Evolutionary conservation across 2,329 filamentous ascomycete genomes (phyloP), one percentile per base, ranked within the genome.

Genomic region (Phialophora tarda): DNA sequence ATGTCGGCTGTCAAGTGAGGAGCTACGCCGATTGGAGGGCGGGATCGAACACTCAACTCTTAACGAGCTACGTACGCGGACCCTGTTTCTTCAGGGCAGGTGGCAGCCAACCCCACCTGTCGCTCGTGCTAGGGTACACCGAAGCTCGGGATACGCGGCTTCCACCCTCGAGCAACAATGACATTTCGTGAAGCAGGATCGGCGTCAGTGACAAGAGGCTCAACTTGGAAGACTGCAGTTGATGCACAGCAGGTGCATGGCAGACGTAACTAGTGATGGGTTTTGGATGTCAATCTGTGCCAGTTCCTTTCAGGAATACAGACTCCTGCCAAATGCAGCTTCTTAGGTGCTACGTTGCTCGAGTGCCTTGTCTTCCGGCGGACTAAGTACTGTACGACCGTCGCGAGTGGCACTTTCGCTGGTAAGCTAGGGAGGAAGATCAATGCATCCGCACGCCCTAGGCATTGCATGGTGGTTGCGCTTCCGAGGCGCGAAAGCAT

Each of bases 71-170:
- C 7, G 55, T 23, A 14, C 7, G 55, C 55, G 41, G 23, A 24
- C 28, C 14, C 21, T 30, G 50, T 54, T 34, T 34, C 32, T 34
- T 34, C 32, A 34, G 32, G 32, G 32, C 10, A 34, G 32, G 32
- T 34, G 32, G 17, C 17, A n/a, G 38, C 38, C 38, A 44, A n/a
- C 24, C 41, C 41, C 26, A 51, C 48, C 14, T 24, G 10, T 51
- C 38, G 24, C 57, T 47, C 21, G 23, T 30, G 57, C 41, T 59
- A 41, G 32, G 32, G 57, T 59, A 41, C 57, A 26, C 57, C 62
- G 65, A 58, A 61, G 51, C 55, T 54, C 65, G 62, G 65, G 53
- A 62, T 11, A 57, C 56, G 65, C 61, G 65, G 41, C 38, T 41
- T 24, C 51, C 23, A 51, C 32, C 7, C 51, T 38, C 34, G 41